Percentiles rank a stretch among this genome's conserved stretches.
Evolutionary conservation across 2,329 filamentous ascomycete species (phyloP).

Genomic region (Sporothrix brasiliensis): DNA sequence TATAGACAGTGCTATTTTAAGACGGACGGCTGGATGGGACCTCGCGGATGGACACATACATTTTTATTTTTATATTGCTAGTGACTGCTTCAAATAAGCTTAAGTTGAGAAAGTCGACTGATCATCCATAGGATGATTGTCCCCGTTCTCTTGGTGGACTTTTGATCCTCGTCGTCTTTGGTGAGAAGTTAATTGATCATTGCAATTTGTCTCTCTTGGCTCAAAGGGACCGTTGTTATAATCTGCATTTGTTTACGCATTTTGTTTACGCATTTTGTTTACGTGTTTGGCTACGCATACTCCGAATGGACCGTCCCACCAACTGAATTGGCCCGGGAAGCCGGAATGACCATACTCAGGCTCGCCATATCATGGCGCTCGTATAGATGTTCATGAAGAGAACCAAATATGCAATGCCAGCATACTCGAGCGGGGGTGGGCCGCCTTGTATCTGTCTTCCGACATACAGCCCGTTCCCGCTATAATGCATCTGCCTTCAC

Average conservation of each 20-base stretch:
- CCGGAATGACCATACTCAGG: not conserved
- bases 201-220: constrained; percentile 1
- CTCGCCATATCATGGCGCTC: not conserved
- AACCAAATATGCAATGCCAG: not conserved
- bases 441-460: not conserved
- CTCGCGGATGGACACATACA: not conserved
- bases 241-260: not conserved
- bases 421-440: too few relatives aligned
- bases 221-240: not conserved
- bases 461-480: not conserved
- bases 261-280: not conserved
- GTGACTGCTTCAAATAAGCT: constrained; percentile 4
- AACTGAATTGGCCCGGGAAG: not conserved
- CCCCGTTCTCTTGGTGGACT: not conserved
- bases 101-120: constrained; percentile 5
- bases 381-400: not conserved
- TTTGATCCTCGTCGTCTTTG: not conserved
- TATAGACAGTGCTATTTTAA: constrained; percentile 10
- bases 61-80: too few relatives aligned
- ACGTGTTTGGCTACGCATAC: constrained; percentile 1
- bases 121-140: not conserved
- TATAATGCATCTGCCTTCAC: too few relatives aligned
- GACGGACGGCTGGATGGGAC: not conserved
- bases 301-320: not conserved
- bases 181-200: constrained; percentile 12